These are phyloP conservation scores for Debaryomyces subglobosus DNA, from an alignment of 1,139 yeast genomes.

Conservation along the genomic window DNA sequence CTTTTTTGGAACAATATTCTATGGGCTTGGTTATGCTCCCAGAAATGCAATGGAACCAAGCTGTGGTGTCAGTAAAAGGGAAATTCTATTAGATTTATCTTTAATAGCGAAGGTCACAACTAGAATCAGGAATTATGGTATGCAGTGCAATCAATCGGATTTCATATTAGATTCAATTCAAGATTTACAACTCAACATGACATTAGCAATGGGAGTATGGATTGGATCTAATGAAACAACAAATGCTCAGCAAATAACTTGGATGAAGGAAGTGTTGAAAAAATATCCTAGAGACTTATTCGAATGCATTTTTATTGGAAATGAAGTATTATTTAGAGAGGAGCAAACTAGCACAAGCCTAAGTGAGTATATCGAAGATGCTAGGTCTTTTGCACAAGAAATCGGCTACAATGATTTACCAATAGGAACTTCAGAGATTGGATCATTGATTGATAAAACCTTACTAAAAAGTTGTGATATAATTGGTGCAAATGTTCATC, in stretches of 20 bases:
- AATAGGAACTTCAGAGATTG: slow-evolving; percentile 61
- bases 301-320: slow-evolving; percentile 60
- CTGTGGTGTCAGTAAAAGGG: slow-evolving; percentile 54
- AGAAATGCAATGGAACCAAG: slow-evolving; percentile 49
- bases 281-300: slow-evolving; percentile 51
- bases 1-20: slow-evolving; percentile 37
- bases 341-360: slow-evolving; percentile 47
- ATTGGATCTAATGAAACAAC: slow-evolving; percentile 47
- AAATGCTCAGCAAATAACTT: slow-evolving; percentile 45
- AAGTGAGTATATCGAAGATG: slow-evolving; percentile 44
- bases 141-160: slow-evolving; percentile 63
- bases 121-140: slow-evolving; percentile 60
- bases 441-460: slow-evolving; percentile 40
- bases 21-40: slow-evolving; percentile 68
- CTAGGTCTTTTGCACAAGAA: slow-evolving; percentile 38
- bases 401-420: slow-evolving; percentile 42
- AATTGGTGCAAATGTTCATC: slow-evolving; percentile 68
- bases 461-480: slow-evolving; percentile 51
- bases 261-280: slow-evolving; percentile 44
- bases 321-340: slow-evolving; percentile 61
- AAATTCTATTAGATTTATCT: slow-evolving; percentile 58
- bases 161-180: slow-evolving; percentile 56
- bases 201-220: slow-evolving; percentile 68
- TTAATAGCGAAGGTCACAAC: slow-evolving; percentile 59
- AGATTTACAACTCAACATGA: slow-evolving; percentile 53